Conservation (phyloP, 257 asterid species). For the Ocimum tenuiflorum region DNA sequence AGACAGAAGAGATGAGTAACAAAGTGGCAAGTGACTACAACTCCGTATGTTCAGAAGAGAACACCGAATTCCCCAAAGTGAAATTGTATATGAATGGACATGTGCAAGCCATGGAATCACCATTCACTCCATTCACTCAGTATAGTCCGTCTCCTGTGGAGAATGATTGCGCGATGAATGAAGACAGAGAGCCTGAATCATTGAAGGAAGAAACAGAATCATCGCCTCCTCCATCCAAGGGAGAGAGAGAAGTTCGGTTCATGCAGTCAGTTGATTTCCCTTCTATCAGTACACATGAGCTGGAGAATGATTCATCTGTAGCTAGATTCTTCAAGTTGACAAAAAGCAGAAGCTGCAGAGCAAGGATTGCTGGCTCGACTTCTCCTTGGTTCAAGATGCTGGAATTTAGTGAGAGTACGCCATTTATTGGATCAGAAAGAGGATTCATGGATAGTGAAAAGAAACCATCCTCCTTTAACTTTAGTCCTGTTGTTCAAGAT, state of each 20-base stretch:
- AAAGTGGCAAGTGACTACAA: constrained; percentile 23
- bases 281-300: constrained; percentile 32
- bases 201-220: constrained; percentile 17
- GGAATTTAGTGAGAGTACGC: constrained; percentile 36
- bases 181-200: constrained; percentile 19
- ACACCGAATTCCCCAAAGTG: constrained; percentile 19
- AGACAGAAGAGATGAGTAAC: constrained; percentile 38
- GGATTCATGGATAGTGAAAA: constrained; percentile 34
- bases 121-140: constrained; percentile 23
- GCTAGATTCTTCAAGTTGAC: constrained; percentile 32
- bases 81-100: constrained; percentile 13
- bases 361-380: constrained; percentile 34
- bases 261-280: constrained; percentile 28
- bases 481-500: constrained; percentile 24
- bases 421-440: constrained; percentile 42
- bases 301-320: constrained; percentile 22
- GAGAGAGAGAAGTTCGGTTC: constrained; percentile 41
- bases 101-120: constrained; percentile 14
- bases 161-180: constrained; percentile 27
- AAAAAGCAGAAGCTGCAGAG: constrained; percentile 75
- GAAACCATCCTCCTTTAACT: constrained; percentile 37
- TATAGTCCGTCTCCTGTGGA: constrained; percentile 17
- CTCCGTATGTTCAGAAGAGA: constrained; percentile 23
- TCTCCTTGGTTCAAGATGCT: constrained; percentile 40
- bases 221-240: not conserved